Evolutionary conservation across 441 rosid genomes (phyloP).

Genomic region (Melastoma candidum): DNA sequence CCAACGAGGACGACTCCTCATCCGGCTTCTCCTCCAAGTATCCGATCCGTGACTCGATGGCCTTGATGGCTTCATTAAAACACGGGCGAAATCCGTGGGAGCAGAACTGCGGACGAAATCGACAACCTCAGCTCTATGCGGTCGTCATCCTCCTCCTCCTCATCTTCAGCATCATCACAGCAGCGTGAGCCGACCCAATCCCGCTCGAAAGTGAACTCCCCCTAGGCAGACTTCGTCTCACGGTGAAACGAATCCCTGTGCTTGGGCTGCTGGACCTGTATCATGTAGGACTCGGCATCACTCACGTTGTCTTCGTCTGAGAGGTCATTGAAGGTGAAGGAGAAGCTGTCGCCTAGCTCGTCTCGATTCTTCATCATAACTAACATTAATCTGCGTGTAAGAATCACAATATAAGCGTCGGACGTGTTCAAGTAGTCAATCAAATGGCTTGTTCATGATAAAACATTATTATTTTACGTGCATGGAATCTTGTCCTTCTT

Average conservation of each 20-base stretch:
- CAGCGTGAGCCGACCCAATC: no score
- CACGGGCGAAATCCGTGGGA: background rate
- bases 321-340: conserved; percentile 10
- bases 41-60: no score
- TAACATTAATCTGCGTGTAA: no score
- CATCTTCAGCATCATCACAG: background rate
- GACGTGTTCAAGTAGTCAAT: no score
- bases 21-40: background rate
- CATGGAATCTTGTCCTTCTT: no score
- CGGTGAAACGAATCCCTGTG: no score
- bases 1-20: background rate
- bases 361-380: background rate
- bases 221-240: no score
- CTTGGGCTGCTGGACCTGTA: conserved; percentile 5
- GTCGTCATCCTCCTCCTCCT: background rate
- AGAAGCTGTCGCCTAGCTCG: conserved; percentile 12
- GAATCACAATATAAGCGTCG: no score
- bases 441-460: no score
- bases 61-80: background rate
- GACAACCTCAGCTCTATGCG: conserved; percentile 7
- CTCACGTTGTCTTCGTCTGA: background rate
- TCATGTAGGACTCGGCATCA: conserved; percentile 10
- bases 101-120: background rate
- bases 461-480: no score
- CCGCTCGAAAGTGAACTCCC: no score